Percentiles rank a stretch among this genome's conserved stretches.
Conservation (phyloP, 305 asterid genomes). For the Solanum hybrid region DNA sequence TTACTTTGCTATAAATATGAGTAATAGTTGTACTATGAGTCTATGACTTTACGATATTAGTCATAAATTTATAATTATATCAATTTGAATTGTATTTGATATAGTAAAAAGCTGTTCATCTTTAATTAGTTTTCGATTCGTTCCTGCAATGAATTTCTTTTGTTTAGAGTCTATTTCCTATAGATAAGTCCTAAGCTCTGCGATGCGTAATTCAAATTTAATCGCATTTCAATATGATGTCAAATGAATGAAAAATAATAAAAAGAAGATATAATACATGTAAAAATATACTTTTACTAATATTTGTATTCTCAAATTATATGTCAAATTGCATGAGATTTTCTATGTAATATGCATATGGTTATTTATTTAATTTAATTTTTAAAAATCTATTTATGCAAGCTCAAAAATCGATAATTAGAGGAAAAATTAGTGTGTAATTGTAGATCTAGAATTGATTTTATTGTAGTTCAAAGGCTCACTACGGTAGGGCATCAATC, state of each 20-base stretch:
- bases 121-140: not conserved
- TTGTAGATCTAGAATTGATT: not conserved
- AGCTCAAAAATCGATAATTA: not conserved
- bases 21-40: not conserved
- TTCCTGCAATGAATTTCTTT: not conserved
- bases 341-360: not conserved
- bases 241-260: not conserved
- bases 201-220: not conserved
- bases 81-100: not conserved
- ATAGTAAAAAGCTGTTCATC: not conserved
- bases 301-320: not conserved
- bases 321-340: not conserved
- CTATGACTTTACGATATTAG: not conserved
- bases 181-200: not conserved
- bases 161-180: not conserved
- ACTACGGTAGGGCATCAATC: not conserved
- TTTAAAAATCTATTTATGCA: not conserved
- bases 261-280: not conserved
- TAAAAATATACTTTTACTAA: not conserved
- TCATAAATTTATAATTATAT: not conserved
- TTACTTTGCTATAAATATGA: not conserved
- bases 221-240: not conserved
- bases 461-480: not conserved
- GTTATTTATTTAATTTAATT: not conserved
- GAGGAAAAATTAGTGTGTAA: not conserved